A percentile compares a stretch with the other conserved stretches of the same genome.
Conservation (phyloP, 2,329 filamentous ascomycete genomes). For the Cadophora luteo-olivacea region DNA sequence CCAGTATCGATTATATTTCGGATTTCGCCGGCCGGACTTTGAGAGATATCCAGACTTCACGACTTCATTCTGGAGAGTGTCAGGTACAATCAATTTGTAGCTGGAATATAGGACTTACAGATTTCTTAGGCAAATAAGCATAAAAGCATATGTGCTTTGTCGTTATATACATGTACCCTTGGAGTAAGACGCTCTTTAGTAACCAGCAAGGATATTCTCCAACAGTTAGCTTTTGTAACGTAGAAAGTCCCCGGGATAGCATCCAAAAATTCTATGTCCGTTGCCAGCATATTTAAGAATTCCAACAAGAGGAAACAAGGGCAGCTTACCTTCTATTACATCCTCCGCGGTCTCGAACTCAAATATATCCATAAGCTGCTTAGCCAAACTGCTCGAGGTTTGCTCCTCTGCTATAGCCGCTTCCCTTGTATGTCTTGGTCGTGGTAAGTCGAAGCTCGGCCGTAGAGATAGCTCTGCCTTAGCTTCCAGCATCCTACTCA, state of each 20-base stretch:
- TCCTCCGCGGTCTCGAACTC: constrained; percentile 82
- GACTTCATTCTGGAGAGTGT: constrained; percentile 64
- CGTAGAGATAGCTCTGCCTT: constrained; percentile 66
- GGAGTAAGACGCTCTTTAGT: constrained; percentile 86
- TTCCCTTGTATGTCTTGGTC: constrained; percentile 36
- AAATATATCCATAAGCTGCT: constrained; percentile 82
- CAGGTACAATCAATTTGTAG: constrained; percentile 20
- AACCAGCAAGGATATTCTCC: constrained; percentile 93
- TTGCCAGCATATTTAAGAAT: background rate
- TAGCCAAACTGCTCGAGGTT: constrained; percentile 67
- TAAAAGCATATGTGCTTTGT: constrained; percentile 95
- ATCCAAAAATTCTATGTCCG: background rate
- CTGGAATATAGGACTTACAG: constrained; percentile 56
- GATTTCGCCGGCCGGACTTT: constrained; percentile 88
- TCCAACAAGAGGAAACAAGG: constrained; percentile 22
- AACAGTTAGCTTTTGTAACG: constrained; percentile 30
- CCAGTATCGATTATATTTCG: constrained; percentile 90
- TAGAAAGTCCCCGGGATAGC: background rate
- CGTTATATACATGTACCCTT: constrained; percentile 97
- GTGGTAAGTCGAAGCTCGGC: constrained; percentile 60
- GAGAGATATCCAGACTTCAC: constrained; percentile 87
- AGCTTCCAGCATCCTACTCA: constrained; percentile 80
- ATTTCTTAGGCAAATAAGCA: constrained; percentile 93
- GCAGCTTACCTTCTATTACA: constrained; percentile 71
- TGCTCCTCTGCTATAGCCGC: constrained; percentile 43